phyloP scores from a whole-genome alignment of 345 rosid species.

The Eutrema japonicum region DNA sequence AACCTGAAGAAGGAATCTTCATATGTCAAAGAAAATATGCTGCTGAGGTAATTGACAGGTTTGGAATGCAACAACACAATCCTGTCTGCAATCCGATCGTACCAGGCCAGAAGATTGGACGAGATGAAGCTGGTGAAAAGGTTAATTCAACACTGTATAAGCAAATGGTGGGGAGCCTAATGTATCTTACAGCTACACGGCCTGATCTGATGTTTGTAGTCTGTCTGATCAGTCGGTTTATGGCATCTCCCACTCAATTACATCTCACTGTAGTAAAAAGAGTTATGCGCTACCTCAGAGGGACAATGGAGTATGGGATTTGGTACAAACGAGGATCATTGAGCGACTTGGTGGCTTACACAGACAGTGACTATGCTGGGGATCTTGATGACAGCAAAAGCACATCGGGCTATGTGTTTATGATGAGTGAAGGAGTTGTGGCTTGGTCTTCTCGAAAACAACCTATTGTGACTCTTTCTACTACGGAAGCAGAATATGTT shows the following conservation, averaged over 20 bases:
- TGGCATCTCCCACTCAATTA: not conserved
- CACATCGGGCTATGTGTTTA: not conserved
- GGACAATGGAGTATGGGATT: not conserved
- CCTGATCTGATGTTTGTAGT: not conserved
- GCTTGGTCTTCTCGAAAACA: not conserved
- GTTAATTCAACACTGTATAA: not conserved
- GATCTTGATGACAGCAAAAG: not conserved
- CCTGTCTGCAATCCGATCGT: not conserved
- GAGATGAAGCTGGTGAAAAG: not conserved
- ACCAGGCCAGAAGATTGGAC: not conserved
- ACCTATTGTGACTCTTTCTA: not conserved
- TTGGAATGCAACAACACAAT: not conserved
- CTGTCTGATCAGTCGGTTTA: not conserved
- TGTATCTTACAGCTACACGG: not conserved
- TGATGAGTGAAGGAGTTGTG: not conserved
- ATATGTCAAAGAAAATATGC: not conserved
- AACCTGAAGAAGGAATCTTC: not conserved
- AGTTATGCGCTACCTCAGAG: not conserved
- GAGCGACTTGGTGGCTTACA: not conserved
- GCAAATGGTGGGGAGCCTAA: not conserved
- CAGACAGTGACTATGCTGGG: not conserved
- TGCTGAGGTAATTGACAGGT: not conserved
- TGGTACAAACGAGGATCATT: not conserved
- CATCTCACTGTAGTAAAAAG: not conserved
- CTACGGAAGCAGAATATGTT: slow-evolving; percentile 13